Evolutionary conservation across 2,329 filamentous ascomycete genomes (phyloP).

Genomic region (Boeremia lycopersici): DNA sequence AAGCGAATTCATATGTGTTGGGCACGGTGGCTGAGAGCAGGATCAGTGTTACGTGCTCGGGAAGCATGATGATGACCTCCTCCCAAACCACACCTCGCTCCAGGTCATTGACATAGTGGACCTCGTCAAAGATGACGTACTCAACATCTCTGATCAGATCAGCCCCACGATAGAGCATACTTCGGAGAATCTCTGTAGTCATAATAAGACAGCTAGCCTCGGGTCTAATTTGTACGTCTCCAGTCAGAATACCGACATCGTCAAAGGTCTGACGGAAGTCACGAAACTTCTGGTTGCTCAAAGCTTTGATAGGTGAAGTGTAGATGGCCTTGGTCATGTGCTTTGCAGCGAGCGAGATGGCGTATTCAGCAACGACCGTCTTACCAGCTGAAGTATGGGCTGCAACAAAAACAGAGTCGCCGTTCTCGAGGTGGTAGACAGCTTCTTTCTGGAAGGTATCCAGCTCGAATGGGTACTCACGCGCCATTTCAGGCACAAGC

Average conservation of each 20-base stretch:
- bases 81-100: conserved; percentile 99
- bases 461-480: conserved; percentile 94
- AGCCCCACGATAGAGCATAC: conserved; percentile 96
- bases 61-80: conserved; percentile 99
- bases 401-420: conserved; percentile 96
- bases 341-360: conserved; percentile 92
- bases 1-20: conserved; percentile 97
- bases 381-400: conserved; percentile 98
- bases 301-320: conserved; percentile 95
- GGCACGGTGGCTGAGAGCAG: conserved; percentile 94
- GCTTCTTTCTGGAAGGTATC: conserved; percentile 99
- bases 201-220: conserved; percentile 99
- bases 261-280: conserved; percentile 91
- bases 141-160: conserved; percentile 97
- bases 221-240: conserved; percentile 96
- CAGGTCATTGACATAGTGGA: conserved; percentile 96
- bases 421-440: conserved; percentile 94
- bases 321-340: conserved; percentile 99
- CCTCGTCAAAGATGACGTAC: conserved; percentile 98
- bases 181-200: conserved; percentile 97
- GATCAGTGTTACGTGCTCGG: conserved; percentile 94
- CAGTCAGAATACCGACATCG: conserved; percentile 95
- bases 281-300: conserved; percentile 98
- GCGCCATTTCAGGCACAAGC: conserved; percentile 93
- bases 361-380: conserved; percentile 97